Evolutionary conservation across 2,329 filamentous ascomycete genomes (phyloP).

Genomic region (Alternaria novae-zelandiae): DNA sequence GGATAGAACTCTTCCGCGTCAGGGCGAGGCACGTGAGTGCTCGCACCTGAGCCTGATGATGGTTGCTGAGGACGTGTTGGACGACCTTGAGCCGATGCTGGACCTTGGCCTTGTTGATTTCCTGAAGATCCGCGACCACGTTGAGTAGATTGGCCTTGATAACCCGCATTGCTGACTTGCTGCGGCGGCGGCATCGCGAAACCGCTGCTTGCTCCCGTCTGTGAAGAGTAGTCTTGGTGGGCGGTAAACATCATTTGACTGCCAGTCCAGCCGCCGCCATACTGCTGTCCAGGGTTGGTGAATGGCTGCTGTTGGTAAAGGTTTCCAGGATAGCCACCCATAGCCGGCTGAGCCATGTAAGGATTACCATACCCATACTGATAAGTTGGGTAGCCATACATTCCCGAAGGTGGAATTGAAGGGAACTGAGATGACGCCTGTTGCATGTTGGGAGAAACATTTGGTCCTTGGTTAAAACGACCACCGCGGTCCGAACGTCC

Average conservation of each 20-base stretch:
- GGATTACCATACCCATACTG: not conserved
- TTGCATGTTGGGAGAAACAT: not conserved
- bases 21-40: not conserved
- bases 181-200: not conserved
- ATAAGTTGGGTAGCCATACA: not conserved
- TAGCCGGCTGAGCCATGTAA: not conserved
- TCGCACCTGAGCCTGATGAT: not conserved
- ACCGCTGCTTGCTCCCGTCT: not conserved
- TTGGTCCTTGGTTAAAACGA: not conserved
- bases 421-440: not conserved
- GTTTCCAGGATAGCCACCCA: not conserved
- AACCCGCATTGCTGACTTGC: not conserved
- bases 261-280: not conserved
- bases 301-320: not conserved
- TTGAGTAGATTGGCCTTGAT: not conserved
- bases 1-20: not conserved
- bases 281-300: no score
- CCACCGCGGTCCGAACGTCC: not conserved
- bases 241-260: not conserved
- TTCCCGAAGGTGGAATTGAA: not conserved
- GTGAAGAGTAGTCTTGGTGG: not conserved
- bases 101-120: not conserved
- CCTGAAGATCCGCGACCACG: not conserved
- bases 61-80: not conserved
- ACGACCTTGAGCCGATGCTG: not conserved